These are phyloP conservation scores for Voacanga thouarsii DNA, from an alignment of 257 asterid species.

Conservation along the genomic window DNA sequence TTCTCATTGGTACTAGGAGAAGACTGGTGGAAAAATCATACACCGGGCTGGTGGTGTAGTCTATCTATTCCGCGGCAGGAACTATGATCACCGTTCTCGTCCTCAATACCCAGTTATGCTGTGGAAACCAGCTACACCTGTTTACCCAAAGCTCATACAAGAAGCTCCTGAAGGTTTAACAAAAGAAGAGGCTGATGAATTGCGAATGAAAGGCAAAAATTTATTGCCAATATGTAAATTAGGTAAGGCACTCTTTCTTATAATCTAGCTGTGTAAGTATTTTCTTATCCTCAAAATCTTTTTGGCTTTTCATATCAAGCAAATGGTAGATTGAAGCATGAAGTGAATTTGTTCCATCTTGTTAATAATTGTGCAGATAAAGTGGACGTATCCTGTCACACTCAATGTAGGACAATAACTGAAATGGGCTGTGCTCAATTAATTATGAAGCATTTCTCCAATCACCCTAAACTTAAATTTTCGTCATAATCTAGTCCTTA, in stretches of 20 bases:
- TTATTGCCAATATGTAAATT: slow-evolving; percentile 80
- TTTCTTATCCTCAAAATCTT: background rate
- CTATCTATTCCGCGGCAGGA: slow-evolving; percentile 89
- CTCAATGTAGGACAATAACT: background rate
- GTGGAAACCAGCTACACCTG: slow-evolving; percentile 99
- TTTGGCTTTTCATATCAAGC: background rate
- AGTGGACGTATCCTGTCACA: background rate
- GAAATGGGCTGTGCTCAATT: background rate
- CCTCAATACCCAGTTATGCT: slow-evolving; percentile 87
- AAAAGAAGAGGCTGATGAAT: slow-evolving; percentile 74
- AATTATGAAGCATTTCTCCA: background rate
- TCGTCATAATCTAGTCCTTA: background rate
- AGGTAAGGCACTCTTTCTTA: slow-evolving; percentile 36
- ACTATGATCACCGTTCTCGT: slow-evolving; percentile 69
- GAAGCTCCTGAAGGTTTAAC: slow-evolving; percentile 94
- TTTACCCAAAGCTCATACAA: slow-evolving; percentile 96
- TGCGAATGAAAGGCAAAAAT: slow-evolving; percentile 65
- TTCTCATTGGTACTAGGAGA: slow-evolving; percentile 48
- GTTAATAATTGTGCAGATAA: background rate
- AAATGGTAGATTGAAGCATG: background rate
- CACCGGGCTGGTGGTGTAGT: slow-evolving; percentile 80
- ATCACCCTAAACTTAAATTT: background rate
- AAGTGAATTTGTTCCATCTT: background rate
- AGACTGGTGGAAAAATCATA: slow-evolving; percentile 80
- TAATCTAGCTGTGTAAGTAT: background rate